Base-by-base conservation (phyloP, 805 yeast species). In the Kodamaea laetipori region DNA sequence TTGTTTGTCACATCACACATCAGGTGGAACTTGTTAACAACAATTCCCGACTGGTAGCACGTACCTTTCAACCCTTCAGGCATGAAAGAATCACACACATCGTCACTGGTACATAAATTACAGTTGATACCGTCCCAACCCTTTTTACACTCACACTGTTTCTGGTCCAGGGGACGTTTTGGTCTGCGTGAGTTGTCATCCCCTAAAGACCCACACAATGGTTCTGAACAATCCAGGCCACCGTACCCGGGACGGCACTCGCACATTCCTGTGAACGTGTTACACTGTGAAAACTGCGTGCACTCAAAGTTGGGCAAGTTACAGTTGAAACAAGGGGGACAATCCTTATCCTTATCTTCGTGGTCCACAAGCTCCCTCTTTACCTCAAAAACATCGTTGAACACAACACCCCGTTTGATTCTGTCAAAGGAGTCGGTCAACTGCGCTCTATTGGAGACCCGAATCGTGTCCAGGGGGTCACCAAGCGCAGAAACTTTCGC, bases 101-200 rank as follows among this genome's bases (percentile, higher is more conserved):
- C 61, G 60, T 94, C 95, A 4, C 61, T 59, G 17, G 73, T 68
- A 65, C 99, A 94, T 60, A 94, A 64, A 57, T 86, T 94, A 74
- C 99, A 94, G 59, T 94, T 94, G 58, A 94, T 85, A 34, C 99
- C 98, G 4, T 72, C 69, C 99, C 99, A 94, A 3, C 99, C 99
- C 3, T 73, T 74, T 39, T 77, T 77, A 66, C 99, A 92, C 0
- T 69, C 69, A 65, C 99, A 94, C 0, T 72, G 52, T 4, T 25
- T 33, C 1, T 73, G 64, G 10, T 74, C 76, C 16, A 68, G 67
- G 4, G 78, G 65, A 56, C 94, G 71, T 9, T 76, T 52, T 0
- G 96, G 96, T 45, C 98, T 74, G 25, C 69, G 61, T 44, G 71
- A 67, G 33, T 69, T 68, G 25, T 86, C 90, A 48, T 80, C 82